phyloP scores from a whole-genome alignment of 2,329 filamentous ascomycete genomes.

The Cladosporium sp. region DNA sequence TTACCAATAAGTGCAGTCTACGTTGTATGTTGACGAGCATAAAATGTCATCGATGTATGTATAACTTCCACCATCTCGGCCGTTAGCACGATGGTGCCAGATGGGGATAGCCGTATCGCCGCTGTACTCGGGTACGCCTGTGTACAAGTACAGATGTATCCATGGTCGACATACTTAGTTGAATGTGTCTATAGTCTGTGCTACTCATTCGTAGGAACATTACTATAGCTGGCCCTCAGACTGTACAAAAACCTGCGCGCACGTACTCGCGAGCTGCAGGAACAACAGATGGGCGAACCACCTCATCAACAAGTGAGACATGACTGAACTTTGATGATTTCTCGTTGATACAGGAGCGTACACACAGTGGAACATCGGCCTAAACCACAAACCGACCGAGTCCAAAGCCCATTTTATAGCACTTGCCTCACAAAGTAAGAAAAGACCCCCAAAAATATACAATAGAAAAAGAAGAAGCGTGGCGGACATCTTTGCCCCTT shows the following conservation, averaged over 20 bases:
- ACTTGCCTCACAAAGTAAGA: conserved; percentile 17
- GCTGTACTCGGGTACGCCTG: no score
- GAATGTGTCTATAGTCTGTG: not conserved
- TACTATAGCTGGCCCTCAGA: not conserved
- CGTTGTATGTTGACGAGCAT: not conserved
- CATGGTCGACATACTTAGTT: not conserved
- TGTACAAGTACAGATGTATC: not conserved
- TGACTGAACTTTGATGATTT: conserved; percentile 10
- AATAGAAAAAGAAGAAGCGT: conserved; percentile 1
- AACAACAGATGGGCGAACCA: not conserved
- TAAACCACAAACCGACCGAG: not conserved
- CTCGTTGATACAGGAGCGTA: conserved; percentile 25
- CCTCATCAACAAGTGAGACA: not conserved
- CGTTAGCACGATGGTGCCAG: not conserved
- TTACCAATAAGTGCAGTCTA: not conserved
- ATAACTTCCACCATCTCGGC: not conserved
- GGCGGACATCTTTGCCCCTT: conserved; percentile 2
- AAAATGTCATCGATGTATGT: not conserved
- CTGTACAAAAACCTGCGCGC: no score
- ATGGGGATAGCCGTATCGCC: not conserved
- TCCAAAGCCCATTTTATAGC: not conserved
- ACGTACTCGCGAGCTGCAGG: not conserved
- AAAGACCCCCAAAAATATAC: conserved; percentile 10
- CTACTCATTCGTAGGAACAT: not conserved
- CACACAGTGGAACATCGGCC: conserved; percentile 21